These are phyloP conservation scores for Aquilaria agallochum DNA, from an alignment of 441 rosid genomes.

Conservation along the genomic window DNA sequence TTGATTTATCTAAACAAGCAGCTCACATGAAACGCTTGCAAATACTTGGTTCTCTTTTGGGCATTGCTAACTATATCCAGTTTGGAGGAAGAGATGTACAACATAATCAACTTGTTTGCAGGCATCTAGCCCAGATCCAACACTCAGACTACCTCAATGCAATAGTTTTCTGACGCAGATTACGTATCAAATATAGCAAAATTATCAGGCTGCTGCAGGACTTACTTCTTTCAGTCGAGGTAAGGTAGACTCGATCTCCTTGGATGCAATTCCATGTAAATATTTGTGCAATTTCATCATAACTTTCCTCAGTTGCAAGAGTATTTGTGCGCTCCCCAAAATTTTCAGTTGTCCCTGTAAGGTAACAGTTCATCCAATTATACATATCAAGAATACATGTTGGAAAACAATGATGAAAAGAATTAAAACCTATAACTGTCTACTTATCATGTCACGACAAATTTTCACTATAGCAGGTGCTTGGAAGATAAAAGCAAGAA, in stretches of 20 bases:
- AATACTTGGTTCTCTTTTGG: too few relatives aligned
- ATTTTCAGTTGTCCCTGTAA: slow-evolving; percentile 76
- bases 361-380: slow-evolving; percentile 13
- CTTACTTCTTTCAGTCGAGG: slow-evolving; percentile 86
- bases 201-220: slow-evolving; percentile 2
- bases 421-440: too few relatives aligned
- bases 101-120: too few relatives aligned
- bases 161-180: not conserved
- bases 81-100: too few relatives aligned
- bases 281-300: slow-evolving; percentile 76
- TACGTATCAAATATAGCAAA: not conserved
- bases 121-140: too few relatives aligned
- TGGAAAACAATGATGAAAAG: not conserved
- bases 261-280: slow-evolving; percentile 49
- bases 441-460: too few relatives aligned
- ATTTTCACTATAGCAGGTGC: too few relatives aligned
- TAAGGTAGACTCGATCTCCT: slow-evolving; percentile 55
- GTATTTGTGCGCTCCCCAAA: slow-evolving; percentile 70
- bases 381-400: too few relatives aligned
- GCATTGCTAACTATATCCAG: too few relatives aligned
- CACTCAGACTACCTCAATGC: not conserved
- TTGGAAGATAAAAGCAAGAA: too few relatives aligned
- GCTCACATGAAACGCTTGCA: too few relatives aligned
- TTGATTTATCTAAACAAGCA: too few relatives aligned
- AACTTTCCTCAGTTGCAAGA: slow-evolving; percentile 66